phyloP scores from a whole-genome alignment of 371 early-diverging fungal genomes.

The Zychaea mexicana region DNA sequence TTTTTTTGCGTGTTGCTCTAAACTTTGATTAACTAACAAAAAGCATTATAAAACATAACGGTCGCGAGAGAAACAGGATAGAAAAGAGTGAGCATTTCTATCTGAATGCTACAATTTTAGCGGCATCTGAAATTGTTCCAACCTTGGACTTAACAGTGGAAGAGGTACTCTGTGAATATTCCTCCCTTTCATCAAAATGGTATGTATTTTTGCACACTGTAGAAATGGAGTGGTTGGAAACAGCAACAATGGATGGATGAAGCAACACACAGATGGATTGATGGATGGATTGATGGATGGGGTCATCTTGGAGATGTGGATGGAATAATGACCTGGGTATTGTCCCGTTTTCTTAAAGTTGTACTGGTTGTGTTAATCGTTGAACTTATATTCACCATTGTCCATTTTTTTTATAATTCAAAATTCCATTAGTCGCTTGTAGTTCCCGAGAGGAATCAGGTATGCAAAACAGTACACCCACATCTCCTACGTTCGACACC shows the following conservation, averaged over 20 bases:
- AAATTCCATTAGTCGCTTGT: slow-evolving; percentile 78
- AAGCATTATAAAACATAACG: no score
- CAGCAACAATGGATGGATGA: not conserved
- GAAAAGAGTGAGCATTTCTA: no score
- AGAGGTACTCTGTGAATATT: not conserved
- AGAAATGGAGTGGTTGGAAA: no score
- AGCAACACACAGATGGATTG: not conserved
- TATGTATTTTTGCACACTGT: not conserved
- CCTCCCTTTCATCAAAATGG: slow-evolving; percentile 15
- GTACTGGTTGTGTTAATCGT: not conserved
- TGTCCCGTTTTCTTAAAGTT: not conserved
- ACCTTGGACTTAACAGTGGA: not conserved
- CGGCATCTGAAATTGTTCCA: not conserved
- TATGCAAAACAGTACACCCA: slow-evolving; percentile 2
- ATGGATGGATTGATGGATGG: slow-evolving; percentile 15
- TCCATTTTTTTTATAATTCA: slow-evolving; percentile 10
- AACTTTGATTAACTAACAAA: no score
- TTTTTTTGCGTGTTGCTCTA: no score
- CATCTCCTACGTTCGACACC: slow-evolving; percentile 9
- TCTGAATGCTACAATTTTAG: not conserved
- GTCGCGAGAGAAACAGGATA: no score
- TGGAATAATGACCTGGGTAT: no score
- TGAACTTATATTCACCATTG: not conserved
- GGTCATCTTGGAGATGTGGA: not conserved
- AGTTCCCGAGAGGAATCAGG: slow-evolving; percentile 80